These are phyloP conservation scores for Venustampulla echinocandica DNA, from an alignment of 495 filamentous ascomycete genomes.

Conservation along the genomic window DNA sequence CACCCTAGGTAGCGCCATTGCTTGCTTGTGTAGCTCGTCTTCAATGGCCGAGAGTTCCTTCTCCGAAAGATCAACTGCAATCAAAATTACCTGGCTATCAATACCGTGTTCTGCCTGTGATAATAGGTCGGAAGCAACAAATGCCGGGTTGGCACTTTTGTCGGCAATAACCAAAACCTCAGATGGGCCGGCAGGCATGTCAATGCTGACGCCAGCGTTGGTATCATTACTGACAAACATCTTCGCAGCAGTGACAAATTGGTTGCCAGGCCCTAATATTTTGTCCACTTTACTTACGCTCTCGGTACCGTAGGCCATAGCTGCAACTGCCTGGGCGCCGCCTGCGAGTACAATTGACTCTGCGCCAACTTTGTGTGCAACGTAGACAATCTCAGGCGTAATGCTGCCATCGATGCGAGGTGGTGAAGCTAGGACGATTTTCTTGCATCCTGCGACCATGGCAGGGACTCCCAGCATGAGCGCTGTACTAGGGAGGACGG, in stretches of 20 bases:
- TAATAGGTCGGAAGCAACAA: slow-evolving; percentile 89
- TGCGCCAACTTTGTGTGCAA: slow-evolving; percentile 94
- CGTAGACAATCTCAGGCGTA: slow-evolving; percentile 94
- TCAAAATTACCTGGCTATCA: slow-evolving; percentile 90
- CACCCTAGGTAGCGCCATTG: slow-evolving; percentile 77
- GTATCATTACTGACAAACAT: slow-evolving; percentile 97
- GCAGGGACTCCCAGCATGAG: slow-evolving; percentile 97
- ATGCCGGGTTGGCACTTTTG: slow-evolving; percentile 78
- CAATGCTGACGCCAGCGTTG: slow-evolving; percentile 86
- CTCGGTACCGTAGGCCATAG: slow-evolving; percentile 78
- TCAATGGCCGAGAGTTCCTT: slow-evolving; percentile 69
- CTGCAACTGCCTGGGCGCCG: slow-evolving; percentile 90
- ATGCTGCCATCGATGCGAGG: slow-evolving; percentile 83
- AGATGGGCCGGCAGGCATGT: slow-evolving; percentile 96
- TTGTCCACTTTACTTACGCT: slow-evolving; percentile 93
- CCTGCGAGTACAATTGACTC: slow-evolving; percentile 92
- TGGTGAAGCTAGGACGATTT: slow-evolving; percentile 86
- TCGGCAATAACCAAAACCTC: slow-evolving; percentile 97
- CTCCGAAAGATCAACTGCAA: slow-evolving; percentile 72
- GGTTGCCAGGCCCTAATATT: slow-evolving; percentile 95
- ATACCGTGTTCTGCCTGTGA: slow-evolving; percentile 95
- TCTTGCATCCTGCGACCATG: slow-evolving; percentile 95
- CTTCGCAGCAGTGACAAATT: slow-evolving; percentile 97
- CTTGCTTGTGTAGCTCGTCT: slow-evolving; percentile 81
- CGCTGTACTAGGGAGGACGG: slow-evolving; percentile 89